Base-by-base conservation (phyloP, 495 filamentous ascomycete genomes). In the Xylaria palmicola region DNA sequence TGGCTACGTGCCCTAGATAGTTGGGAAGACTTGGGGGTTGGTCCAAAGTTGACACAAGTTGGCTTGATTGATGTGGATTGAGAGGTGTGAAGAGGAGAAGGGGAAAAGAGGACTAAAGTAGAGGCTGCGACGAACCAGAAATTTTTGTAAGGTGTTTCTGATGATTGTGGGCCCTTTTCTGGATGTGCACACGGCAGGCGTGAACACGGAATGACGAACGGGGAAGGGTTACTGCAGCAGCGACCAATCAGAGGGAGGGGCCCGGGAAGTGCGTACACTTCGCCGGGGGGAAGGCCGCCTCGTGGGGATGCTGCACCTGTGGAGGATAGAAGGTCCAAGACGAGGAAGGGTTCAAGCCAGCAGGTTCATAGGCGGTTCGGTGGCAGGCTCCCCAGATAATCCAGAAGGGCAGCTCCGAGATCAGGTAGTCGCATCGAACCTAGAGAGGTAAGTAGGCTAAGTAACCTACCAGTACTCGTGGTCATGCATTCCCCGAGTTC, bases 1-100 rank as follows among this genome's bases (percentile, higher is more conserved):
- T 91, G 89, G 90, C 89, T 93, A 82, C 73, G 89, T 89, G 90
- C 90, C 90, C 89, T 91, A 93, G 89, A 90, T 79, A 79, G 65
- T 71, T 79, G 69, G 50, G 68, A 57, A 68, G 67, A 69, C 63
- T 64, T 65, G 68, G 62, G 62, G 65, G 71, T 70, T 67, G 70
- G 68, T 68, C 68, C 65, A 68, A 64, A 70, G 74, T 71, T 70
- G 63, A 68, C 68, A 70, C 67, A 67, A 70, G 54, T 41, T 63
- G 67, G 66, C 71, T 77, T 75, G 68, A 75, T 73, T 65, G 64
- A 68, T 71, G 67, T 73, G 71, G 72, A 74, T 78, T 76, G 74
- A 73, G 71, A 74, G 66, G 78, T 78, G 76, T 74, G 64, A 77
- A 71, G 70, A 72, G 68, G 74, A 75, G 74, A 74, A 60, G 37